phyloP scores from a whole-genome alignment of 2,329 filamentous ascomycete genomes.

The Tricladium varicosporioides region DNA sequence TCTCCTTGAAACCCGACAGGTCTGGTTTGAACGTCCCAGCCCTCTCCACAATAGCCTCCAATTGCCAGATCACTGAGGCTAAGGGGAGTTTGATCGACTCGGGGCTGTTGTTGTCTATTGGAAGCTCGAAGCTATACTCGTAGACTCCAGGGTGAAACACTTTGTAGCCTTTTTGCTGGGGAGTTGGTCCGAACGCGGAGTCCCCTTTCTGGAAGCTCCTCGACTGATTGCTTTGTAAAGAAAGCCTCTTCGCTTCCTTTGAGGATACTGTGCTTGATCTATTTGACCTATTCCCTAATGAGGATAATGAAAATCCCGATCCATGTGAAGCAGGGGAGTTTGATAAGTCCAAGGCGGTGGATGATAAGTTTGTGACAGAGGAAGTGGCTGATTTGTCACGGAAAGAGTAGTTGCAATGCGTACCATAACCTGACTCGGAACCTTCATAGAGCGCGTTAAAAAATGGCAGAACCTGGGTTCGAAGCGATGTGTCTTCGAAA shows the following conservation, averaged over 20 bases:
- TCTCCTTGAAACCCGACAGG: constrained; percentile 63
- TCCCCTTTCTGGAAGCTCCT: constrained; percentile 68
- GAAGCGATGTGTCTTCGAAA: constrained; percentile 78
- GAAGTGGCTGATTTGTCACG: constrained; percentile 27
- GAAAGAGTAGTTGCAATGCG: constrained; percentile 56
- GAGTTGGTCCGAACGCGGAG: constrained; percentile 49
- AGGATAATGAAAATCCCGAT: constrained; percentile 25
- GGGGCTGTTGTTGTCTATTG: constrained; percentile 72
- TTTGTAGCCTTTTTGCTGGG: constrained; percentile 65
- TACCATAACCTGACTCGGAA: constrained; percentile 59
- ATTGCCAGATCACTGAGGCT: constrained; percentile 67
- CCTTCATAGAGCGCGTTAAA: constrained; percentile 74
- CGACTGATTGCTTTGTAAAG: constrained; percentile 62
- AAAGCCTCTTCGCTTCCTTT: constrained; percentile 52
- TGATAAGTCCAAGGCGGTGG: constrained; percentile 8
- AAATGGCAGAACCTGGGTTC: constrained; percentile 87
- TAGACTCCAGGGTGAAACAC: constrained; percentile 53
- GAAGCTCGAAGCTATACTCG: constrained; percentile 70
- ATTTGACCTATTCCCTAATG: constrained; percentile 23
- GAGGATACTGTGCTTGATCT: constrained; percentile 26
- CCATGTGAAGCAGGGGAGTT: constrained; percentile 3
- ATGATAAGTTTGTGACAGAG: constrained; percentile 27
- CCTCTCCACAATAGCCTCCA: constrained; percentile 67
- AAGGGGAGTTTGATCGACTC: constrained; percentile 71
- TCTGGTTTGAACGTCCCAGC: constrained; percentile 70